These are phyloP conservation scores for Isabelozyma heimii DNA, from an alignment of 805 yeast species.

Conservation along the genomic window DNA sequence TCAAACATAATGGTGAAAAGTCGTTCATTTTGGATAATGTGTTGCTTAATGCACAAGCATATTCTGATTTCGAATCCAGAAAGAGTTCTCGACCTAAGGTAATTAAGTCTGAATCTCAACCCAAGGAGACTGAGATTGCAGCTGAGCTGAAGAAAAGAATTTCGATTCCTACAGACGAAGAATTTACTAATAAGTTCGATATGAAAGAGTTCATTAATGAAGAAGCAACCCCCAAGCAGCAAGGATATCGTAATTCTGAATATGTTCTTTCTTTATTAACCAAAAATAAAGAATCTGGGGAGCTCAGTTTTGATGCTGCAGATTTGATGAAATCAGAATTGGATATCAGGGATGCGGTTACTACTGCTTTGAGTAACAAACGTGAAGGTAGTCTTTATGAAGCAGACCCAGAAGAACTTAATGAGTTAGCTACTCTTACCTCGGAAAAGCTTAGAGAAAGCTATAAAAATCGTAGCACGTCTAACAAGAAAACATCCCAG, in stretches of 20 bases:
- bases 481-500: neutral
- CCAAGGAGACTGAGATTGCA: neutral
- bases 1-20: constrained; percentile 28
- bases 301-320: neutral
- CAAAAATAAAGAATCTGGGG: constrained; percentile 2
- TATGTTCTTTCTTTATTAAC: constrained; percentile 11
- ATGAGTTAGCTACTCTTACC: constrained; percentile 12
- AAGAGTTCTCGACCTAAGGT: constrained; percentile 1
- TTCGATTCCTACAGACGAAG: constrained; percentile 3
- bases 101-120: neutral
- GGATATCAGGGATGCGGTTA: constrained; percentile 18
- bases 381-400: constrained; percentile 7
- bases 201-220: constrained; percentile 14
- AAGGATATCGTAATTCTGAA: constrained; percentile 15
- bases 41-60: constrained; percentile 23
- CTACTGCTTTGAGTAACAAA: constrained; percentile 18
- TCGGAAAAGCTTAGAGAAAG: constrained; percentile 13
- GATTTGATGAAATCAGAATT: constrained; percentile 8
- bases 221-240: constrained; percentile 1
- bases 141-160: neutral
- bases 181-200: constrained; percentile 15
- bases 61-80: constrained; percentile 12
- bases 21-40: constrained; percentile 36
- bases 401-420: constrained; percentile 10
- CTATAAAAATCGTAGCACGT: constrained; percentile 3